phyloP scores from a whole-genome alignment of 495 filamentous ascomycete species.

The Annulohypoxylon stygium region DNA sequence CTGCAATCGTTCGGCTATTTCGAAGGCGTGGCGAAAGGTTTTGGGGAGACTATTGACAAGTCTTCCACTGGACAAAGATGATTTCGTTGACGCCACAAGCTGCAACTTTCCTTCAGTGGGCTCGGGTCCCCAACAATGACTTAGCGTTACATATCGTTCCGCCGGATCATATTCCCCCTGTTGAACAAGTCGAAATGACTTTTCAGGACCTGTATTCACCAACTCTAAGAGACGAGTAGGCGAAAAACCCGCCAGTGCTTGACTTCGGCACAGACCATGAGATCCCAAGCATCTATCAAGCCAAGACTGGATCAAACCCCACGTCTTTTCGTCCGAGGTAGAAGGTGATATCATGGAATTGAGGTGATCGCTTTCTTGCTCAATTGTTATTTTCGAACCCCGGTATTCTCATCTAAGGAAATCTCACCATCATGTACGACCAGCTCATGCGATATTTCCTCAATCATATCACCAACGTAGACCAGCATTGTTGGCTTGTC shows the following conservation, averaged over 20 bases:
- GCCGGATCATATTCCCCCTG: constrained; percentile 30
- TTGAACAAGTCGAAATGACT: constrained; percentile 37
- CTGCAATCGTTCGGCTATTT: constrained; percentile 26
- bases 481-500: constrained; percentile 29
- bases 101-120: constrained; percentile 20
- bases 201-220: not conserved
- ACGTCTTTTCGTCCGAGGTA: constrained; percentile 34
- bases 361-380: constrained; percentile 38
- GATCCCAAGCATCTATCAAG: constrained; percentile 31
- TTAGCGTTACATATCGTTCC: constrained; percentile 40
- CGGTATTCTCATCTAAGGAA: not conserved
- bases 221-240: constrained; percentile 42
- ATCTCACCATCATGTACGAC: constrained; percentile 34
- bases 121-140: constrained; percentile 37
- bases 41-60: constrained; percentile 20
- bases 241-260: constrained; percentile 5
- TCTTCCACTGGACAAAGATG: not conserved
- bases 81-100: constrained; percentile 16
- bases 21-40: constrained; percentile 38
- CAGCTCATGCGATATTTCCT: constrained; percentile 30
- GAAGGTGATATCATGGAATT: constrained; percentile 36
- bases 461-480: constrained; percentile 27
- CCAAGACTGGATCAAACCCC: constrained; percentile 37
- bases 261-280: not conserved
- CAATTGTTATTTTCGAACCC: not conserved